Conservation (phyloP, 371 early-diverging fungal genomes). For the Zancudomyces culisetae region DNA sequence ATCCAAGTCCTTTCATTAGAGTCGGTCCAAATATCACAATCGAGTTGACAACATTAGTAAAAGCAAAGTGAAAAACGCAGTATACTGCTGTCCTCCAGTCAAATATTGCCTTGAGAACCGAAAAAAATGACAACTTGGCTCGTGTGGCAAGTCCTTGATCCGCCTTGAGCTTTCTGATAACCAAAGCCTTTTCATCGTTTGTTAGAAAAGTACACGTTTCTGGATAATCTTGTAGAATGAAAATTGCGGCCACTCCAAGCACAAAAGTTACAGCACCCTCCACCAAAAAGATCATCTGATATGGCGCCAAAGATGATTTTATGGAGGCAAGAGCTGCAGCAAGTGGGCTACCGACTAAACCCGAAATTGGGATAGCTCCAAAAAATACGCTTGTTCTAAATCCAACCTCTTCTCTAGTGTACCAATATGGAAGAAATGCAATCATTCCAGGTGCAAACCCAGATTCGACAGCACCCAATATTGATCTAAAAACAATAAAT, state of each 20-base stretch:
- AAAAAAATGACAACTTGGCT: constrained; percentile 5
- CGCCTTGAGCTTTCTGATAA: constrained; percentile 6
- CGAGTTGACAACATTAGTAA: constrained; percentile 8
- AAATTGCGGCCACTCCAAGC: constrained; percentile 13
- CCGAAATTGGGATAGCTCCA: constrained; percentile 24
- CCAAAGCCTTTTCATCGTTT: constrained; percentile 11
- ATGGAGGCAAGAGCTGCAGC: constrained; percentile 23
- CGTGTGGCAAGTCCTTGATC: constrained; percentile 10
- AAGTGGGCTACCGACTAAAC: constrained; percentile 26
- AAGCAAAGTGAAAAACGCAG: constrained; percentile 17
- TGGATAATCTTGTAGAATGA: constrained; percentile 17
- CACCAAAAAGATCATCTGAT: constrained; percentile 39
- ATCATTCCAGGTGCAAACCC: constrained; percentile 36
- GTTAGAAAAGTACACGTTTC: constrained; percentile 11
- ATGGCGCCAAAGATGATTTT: constrained; percentile 9
- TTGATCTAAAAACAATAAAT: constrained; percentile 21
- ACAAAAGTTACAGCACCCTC: constrained; percentile 27
- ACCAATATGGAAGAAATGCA: constrained; percentile 34
- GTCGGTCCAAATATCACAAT: constrained; percentile 22
- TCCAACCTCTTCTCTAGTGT: constrained; percentile 21
- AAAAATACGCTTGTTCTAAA: constrained; percentile 24
- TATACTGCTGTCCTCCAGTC: constrained; percentile 20
- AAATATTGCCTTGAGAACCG: constrained; percentile 7
- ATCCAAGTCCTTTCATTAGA: constrained; percentile 25
- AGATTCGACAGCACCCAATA: constrained; percentile 31